Base-by-base conservation (phyloP, 2,329 filamentous ascomycete genomes). In the Sordariomycetes sp. region DNA sequence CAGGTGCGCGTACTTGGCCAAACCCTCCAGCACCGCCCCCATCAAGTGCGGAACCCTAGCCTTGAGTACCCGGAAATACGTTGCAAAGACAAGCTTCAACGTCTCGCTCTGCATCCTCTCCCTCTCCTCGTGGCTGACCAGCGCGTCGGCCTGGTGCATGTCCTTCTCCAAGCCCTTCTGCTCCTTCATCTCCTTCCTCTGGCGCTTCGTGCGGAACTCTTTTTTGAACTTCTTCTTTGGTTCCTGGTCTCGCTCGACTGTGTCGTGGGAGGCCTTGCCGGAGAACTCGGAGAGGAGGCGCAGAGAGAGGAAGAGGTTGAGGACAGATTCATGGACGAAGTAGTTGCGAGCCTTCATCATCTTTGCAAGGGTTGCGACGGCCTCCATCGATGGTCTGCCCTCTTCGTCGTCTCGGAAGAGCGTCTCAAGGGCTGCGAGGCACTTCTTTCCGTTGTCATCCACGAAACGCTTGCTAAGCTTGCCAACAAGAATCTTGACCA, bases 101-200 rank as follows among this genome's bases (percentile, higher is more conserved):
- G 88, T 95, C 59, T 98, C 93, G 5, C 86, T 83, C 58, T 98
- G 92, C 72, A 94, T 92, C 46, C 82, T 78, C 51, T 96, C 92
- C 33, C 86, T 77, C 57, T 95, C 87, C 57, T 98, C 90, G 50
- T 95, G 84, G 45, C 79, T 84, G 40, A 96, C 90, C 5, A 84
- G 70, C 3, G 92, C 92, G 54, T 96, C 88, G 2, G 92, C 90
- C 49, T 90, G 79, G 30, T 79, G 79, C 81, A 98, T 87, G 49
- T 96, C 90, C 55, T 94, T 94, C 45, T 93, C 85, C 2, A 95
- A 74, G 1, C 73, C 73, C 58, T 92, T 95, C 39, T 85, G 80
- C 58, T 96, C 87, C 56, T 86, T 88, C 39, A 85, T 58, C 1
- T 80, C 49, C 63, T 98, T 98, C 40, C 86, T 75, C 54, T 85